These are phyloP conservation scores for Exophiala mesophila DNA, from an alignment of 2,329 filamentous ascomycete genomes.

Conservation along the genomic window DNA sequence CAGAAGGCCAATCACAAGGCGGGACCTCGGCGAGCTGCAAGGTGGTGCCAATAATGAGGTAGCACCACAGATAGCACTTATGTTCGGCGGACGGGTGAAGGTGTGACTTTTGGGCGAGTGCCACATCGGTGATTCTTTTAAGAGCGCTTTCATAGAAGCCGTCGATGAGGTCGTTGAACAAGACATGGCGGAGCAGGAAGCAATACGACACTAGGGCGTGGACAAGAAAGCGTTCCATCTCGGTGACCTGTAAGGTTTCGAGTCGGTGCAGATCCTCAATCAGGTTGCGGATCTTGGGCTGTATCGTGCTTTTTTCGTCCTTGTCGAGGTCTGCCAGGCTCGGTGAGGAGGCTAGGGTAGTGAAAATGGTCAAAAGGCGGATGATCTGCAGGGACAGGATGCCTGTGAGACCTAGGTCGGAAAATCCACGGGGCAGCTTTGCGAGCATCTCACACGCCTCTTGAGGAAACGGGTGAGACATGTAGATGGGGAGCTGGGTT, in stretches of 20 bases:
- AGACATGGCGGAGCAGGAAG: constrained; percentile 7
- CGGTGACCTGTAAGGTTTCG: constrained; percentile 9
- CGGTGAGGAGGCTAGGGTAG: constrained; percentile 1
- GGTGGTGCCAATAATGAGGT: constrained; percentile 12
- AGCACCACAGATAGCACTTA: constrained; percentile 14
- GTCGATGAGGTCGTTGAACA: constrained; percentile 10
- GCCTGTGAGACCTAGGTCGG: constrained; percentile 12
- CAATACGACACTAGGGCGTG: constrained; percentile 15
- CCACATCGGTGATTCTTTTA: constrained; percentile 10
- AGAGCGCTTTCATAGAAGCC: constrained; percentile 12
- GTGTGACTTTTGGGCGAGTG: constrained; percentile 6
- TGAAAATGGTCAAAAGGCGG: constrained; percentile 9
- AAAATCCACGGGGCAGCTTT: constrained; percentile 13
- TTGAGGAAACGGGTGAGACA: constrained; percentile 13
- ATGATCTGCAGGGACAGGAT: constrained; percentile 15
- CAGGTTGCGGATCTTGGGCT: constrained; percentile 8
- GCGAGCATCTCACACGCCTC: constrained; percentile 13
- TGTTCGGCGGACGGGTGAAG: constrained; percentile 7
- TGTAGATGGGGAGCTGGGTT: constrained; percentile 11
- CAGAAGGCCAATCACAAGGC: constrained; percentile 6
- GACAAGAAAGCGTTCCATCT: constrained; percentile 11
- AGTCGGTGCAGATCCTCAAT: constrained; percentile 13
- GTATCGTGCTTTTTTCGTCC: neutral
- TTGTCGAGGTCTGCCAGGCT: neutral
- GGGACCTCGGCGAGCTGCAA: constrained; percentile 4